These are phyloP conservation scores for Polygonum maritimum DNA, from an alignment of 148 eudicot genomes.

Conservation along the genomic window DNA sequence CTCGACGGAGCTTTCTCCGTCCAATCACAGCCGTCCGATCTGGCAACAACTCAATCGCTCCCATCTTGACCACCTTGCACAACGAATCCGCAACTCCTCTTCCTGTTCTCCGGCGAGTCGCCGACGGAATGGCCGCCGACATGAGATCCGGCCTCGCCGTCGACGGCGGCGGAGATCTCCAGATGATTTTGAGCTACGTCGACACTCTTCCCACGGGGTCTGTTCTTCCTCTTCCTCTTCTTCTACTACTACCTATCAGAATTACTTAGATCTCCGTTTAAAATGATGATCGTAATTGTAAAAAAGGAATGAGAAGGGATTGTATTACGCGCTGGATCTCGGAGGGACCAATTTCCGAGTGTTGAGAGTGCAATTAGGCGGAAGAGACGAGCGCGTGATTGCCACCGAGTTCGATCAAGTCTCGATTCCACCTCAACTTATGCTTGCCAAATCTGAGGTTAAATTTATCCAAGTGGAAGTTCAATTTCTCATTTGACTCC, in stretches of 20 bases:
- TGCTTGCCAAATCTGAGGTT: constrained; percentile 72
- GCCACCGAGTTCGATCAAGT: constrained; percentile 62
- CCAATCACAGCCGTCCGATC: constrained; percentile 44
- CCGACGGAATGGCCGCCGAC: constrained; percentile 57
- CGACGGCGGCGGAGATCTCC: constrained; percentile 60
- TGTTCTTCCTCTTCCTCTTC: not conserved
- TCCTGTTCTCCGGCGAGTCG: constrained; percentile 61
- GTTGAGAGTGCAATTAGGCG: constrained; percentile 66
- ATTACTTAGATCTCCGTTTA: constrained; percentile 2
- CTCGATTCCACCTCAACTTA: constrained; percentile 57
- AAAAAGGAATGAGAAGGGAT: constrained; percentile 66
- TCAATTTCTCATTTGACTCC: not conserved
- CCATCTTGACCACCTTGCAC: constrained; percentile 38
- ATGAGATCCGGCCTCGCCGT: constrained; percentile 60
- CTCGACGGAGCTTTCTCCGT: constrained; percentile 10
- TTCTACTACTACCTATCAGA: not conserved
- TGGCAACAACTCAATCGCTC: constrained; percentile 12
- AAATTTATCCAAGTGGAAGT: not conserved
- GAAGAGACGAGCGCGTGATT: constrained; percentile 44
- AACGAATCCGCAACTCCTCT: constrained; percentile 57
- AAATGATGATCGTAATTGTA: not conserved
- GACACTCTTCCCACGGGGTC: constrained; percentile 70
- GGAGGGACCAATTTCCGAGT: constrained; percentile 85
- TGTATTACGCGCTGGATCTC: constrained; percentile 76
- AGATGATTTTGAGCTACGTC: constrained; percentile 66